phyloP scores from a whole-genome alignment of 2,329 filamentous ascomycete species.

The Talaromyces sp. region DNA sequence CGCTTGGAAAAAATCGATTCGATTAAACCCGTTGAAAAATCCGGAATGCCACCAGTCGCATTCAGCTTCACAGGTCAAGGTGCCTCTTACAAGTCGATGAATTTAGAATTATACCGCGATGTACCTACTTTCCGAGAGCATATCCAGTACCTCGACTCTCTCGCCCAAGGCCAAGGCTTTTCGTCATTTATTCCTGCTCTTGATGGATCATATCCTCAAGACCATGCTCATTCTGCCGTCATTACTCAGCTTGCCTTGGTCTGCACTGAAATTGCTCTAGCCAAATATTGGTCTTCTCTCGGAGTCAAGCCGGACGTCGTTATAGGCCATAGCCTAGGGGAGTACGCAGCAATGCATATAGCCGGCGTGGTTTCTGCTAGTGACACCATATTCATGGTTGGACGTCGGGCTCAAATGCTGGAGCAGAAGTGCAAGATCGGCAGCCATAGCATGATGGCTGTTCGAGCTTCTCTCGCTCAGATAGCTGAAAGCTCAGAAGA shows the following conservation, averaged over 20 bases:
- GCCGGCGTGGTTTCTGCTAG: conserved; percentile 34
- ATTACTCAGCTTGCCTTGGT: conserved; percentile 39
- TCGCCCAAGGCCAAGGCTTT: conserved; percentile 30
- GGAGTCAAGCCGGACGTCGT: conserved; percentile 27
- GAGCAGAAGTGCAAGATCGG: conserved; percentile 62
- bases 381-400: conserved; percentile 63
- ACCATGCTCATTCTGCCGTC: conserved; percentile 20
- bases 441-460: conserved; percentile 64
- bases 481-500: conserved; percentile 42
- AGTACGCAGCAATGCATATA: conserved; percentile 37
- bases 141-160: conserved; percentile 24
- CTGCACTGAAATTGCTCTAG: conserved; percentile 43
- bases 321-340: conserved; percentile 37
- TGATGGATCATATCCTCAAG: conserved; percentile 14
- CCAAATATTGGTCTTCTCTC: conserved; percentile 30
- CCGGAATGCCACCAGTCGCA: conserved; percentile 20
- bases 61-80: conserved; percentile 38
- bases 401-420: conserved; percentile 62
- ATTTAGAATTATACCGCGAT: conserved; percentile 27
- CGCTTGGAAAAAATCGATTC: not conserved
- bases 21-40: not conserved
- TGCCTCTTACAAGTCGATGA: conserved; percentile 23
- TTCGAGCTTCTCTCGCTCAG: conserved; percentile 39
- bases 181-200: conserved; percentile 24
- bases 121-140: conserved; percentile 30